These are phyloP conservation scores for Trebouxia gelatinosa DNA, from an alignment of 163 green algal species.

Conservation along the genomic window DNA sequence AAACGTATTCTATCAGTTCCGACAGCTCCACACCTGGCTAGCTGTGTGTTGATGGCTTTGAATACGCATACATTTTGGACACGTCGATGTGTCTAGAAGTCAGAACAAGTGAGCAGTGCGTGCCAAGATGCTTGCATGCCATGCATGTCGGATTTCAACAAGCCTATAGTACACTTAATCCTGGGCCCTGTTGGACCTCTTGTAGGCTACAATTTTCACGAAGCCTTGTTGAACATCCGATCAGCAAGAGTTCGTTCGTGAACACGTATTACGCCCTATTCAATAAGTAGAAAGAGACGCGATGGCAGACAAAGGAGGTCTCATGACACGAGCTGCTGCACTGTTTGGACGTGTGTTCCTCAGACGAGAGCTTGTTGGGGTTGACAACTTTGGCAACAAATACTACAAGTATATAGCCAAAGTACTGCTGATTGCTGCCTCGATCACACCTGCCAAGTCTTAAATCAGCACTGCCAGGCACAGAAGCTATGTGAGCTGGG, in stretches of 20 bases:
- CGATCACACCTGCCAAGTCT: neutral
- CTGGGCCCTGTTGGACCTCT: too few species aligned
- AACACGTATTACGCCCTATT: neutral
- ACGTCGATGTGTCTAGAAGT: too few species aligned
- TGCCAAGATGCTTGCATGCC: neutral
- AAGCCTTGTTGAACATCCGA: neutral
- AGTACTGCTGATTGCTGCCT: neutral
- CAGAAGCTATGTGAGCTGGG: too few species aligned
- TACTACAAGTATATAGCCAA: conserved; percentile 47
- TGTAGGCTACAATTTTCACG: neutral
- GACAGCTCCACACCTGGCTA: too few species aligned
- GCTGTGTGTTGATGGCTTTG: too few species aligned
- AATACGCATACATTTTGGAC: too few species aligned
- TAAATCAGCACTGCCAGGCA: neutral
- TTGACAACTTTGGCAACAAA: conserved; percentile 38
- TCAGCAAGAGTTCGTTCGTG: neutral
- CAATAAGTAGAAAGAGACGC: neutral
- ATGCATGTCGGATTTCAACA: too few species aligned
- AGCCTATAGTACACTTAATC: too few species aligned
- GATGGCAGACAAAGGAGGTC: conserved; percentile 14
- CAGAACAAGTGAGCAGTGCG: too few species aligned
- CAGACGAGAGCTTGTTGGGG: conserved; percentile 33
- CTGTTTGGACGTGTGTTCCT: neutral
- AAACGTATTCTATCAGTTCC: too few species aligned
- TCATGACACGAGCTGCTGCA: neutral